phyloP scores from a whole-genome alignment of 371 early-diverging fungal genomes.

The Chytridium lagenaria region DNA sequence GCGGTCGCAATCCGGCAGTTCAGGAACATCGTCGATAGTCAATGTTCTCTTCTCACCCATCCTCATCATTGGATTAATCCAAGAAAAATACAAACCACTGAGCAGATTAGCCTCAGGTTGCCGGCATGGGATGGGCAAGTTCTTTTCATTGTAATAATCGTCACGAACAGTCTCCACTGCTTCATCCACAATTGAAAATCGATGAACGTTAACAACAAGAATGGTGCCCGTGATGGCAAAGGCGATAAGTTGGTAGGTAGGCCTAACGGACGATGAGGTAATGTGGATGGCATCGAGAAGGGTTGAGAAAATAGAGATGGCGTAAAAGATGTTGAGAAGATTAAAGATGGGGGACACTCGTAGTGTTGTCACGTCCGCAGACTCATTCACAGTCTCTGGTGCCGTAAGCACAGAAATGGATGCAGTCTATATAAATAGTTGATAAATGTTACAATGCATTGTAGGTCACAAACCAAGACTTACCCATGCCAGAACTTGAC shows the following conservation, averaged over 20 bases:
- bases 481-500: too few relatives aligned
- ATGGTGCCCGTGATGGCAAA: neutral
- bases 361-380: too few relatives aligned
- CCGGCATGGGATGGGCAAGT: neutral
- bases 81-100: conserved; percentile 26
- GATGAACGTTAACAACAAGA: neutral
- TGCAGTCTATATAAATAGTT: too few relatives aligned
- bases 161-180: neutral
- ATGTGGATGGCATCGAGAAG: too few relatives aligned
- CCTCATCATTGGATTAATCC: conserved; percentile 37
- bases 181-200: neutral
- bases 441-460: too few relatives aligned
- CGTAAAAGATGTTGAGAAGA: too few relatives aligned
- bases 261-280: too few relatives aligned
- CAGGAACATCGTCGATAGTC: conserved; percentile 55
- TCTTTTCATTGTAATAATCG: neutral
- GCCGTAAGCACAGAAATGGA: too few relatives aligned
- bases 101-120: neutral
- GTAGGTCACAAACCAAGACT: too few relatives aligned
- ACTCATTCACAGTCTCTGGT: too few relatives aligned
- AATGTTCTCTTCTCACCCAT: conserved; percentile 64
- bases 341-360: too few relatives aligned
- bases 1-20: conserved; percentile 29
- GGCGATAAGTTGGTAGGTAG: neutral
- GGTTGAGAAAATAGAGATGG: too few relatives aligned